Conservation (phyloP, 257 asterid species). For the Solanum raphanifolium region DNA sequence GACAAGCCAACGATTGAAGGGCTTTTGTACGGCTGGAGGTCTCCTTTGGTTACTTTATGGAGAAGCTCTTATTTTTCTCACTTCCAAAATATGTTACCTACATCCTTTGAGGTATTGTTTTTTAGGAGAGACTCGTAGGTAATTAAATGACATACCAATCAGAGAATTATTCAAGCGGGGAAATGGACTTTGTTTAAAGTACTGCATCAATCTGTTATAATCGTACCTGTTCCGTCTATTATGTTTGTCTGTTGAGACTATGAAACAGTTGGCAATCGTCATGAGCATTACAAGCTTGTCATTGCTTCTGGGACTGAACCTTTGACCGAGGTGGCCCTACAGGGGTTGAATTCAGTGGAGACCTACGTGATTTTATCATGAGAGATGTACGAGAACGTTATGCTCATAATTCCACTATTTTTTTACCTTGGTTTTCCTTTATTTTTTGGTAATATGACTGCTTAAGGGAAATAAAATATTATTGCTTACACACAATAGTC, state of each 20-base stretch:
- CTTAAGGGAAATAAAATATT: too few relatives aligned
- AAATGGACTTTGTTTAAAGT: background rate
- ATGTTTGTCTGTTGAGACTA: conserved; percentile 11
- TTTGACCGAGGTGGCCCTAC: conserved; percentile 93
- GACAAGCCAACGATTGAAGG: too few relatives aligned
- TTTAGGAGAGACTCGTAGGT: background rate
- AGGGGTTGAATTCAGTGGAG: conserved; percentile 93
- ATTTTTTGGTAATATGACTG: too few relatives aligned
- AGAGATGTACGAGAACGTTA: conserved; percentile 72
- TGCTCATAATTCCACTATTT: conserved; percentile 21
- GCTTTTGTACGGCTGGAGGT: too few relatives aligned
- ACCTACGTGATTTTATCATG: conserved; percentile 79
- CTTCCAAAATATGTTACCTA: background rate
- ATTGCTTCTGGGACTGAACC: conserved; percentile 90
- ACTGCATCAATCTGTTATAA: background rate
- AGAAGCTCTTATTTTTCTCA: background rate
- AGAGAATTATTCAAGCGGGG: background rate
- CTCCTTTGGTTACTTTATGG: too few relatives aligned
- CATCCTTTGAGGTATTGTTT: background rate
- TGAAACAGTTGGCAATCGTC: conserved; percentile 35
- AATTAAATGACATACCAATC: background rate
- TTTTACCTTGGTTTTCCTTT: too few relatives aligned
- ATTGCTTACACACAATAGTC: too few relatives aligned
- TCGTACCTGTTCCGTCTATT: background rate
- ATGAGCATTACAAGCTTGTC: conserved; percentile 68